Percentiles rank a stretch among this genome's conserved stretches.
Evolutionary conservation across 306 rosid species (phyloP).

Genomic region (Dalbergia oliveri): DNA sequence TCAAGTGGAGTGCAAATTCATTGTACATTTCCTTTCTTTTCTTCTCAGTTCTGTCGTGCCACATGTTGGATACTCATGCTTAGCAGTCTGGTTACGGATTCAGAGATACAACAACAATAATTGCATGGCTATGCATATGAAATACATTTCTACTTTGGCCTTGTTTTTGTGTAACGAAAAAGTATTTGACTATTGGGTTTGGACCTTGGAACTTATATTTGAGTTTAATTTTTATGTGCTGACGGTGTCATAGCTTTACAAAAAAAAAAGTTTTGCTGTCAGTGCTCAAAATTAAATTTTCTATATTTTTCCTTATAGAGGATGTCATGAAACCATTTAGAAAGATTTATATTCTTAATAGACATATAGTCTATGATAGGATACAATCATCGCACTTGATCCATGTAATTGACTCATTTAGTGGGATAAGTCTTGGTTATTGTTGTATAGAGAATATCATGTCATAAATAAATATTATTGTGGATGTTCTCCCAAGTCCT

Average conservation of each 20-base stretch:
- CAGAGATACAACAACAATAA: background rate
- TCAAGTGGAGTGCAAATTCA: background rate
- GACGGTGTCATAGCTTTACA: too few species aligned
- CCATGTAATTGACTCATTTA: background rate
- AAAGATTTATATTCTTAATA: too few species aligned
- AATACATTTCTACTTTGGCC: conserved; percentile 5
- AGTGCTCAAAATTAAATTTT: too few species aligned
- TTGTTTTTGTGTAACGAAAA: conserved; percentile 18
- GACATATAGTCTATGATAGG: too few species aligned
- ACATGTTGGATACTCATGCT: conserved; percentile 18
- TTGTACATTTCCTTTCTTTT: background rate
- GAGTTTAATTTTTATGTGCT: too few species aligned
- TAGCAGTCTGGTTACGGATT: conserved; percentile 27
- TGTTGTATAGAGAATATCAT: too few species aligned
- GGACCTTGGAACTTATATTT: background rate
- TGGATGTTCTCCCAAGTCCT: background rate
- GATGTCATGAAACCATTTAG: background rate
- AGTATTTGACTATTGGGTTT: background rate
- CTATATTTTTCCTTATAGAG: background rate
- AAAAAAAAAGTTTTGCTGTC: too few species aligned
- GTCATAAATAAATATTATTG: too few species aligned
- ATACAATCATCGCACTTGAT: background rate
- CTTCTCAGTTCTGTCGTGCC: conserved; percentile 33
- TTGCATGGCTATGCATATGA: conserved; percentile 20
- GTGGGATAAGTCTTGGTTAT: background rate